phyloP scores from a whole-genome alignment of 176 grass and related monocot species.

The Oryza coarctata region DNA sequence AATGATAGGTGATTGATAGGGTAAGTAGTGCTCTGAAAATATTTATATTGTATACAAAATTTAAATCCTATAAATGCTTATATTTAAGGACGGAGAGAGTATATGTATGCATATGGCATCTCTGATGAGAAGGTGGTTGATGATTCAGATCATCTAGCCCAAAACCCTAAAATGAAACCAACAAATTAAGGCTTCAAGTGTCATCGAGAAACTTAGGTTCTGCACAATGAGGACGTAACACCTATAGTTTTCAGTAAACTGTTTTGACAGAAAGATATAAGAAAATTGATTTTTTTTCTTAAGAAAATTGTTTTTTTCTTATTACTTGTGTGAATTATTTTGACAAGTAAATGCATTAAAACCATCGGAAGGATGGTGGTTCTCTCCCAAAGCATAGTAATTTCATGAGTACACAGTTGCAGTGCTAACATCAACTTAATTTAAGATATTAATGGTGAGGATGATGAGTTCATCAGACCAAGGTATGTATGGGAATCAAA shows the following conservation, averaged over 20 bases:
- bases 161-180: conserved; percentile 1
- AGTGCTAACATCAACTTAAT: conserved; percentile 17
- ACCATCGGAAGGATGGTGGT: background rate
- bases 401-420: conserved; percentile 3
- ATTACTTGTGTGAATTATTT: conserved; percentile 7
- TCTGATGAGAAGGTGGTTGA: background rate
- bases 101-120: conserved; percentile 1
- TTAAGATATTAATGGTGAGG: background rate
- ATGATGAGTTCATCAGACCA: background rate
- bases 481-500: conserved; percentile 15
- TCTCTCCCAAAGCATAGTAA: background rate
- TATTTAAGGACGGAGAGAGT: no score
- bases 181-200: background rate
- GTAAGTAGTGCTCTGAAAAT: no score
- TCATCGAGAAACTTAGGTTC: background rate
- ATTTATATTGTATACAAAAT: no score
- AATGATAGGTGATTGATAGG: no score
- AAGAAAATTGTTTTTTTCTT: background rate
- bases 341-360: conserved; percentile 9
- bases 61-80: no score
- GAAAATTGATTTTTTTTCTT: background rate
- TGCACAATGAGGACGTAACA: background rate
- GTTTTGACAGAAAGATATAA: background rate
- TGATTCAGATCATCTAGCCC: background rate
- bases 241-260: background rate